phyloP scores from a whole-genome alignment of 2,329 filamentous ascomycete genomes.

The Nigrograna mackinnonii region DNA sequence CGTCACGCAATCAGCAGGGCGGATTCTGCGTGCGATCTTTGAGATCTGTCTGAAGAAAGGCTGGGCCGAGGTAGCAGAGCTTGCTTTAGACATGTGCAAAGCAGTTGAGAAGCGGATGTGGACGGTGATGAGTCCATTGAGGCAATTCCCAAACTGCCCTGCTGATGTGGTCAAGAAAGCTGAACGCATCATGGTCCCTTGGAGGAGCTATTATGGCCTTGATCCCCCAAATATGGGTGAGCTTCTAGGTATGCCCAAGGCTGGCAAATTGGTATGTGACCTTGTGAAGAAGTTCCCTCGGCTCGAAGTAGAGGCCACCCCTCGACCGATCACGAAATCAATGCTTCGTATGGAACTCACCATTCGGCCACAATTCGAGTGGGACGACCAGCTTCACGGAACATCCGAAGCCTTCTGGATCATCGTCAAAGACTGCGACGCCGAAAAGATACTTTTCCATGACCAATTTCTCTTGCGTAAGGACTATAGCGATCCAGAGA shows the following conservation, averaged over 20 bases:
- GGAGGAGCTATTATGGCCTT: conserved; percentile 92
- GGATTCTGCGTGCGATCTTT: conserved; percentile 93
- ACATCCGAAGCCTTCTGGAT: conserved; percentile 95
- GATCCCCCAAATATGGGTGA: conserved; percentile 97
- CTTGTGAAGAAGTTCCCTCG: conserved; percentile 92
- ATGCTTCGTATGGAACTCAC: conserved; percentile 89
- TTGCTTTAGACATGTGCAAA: conserved; percentile 92
- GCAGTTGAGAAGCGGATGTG: conserved; percentile 99
- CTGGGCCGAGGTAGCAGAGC: conserved; percentile 91
- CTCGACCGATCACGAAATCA: conserved; percentile 91
- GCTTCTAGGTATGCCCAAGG: conserved; percentile 85
- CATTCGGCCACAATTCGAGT: conserved; percentile 92
- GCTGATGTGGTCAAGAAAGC: conserved; percentile 88
- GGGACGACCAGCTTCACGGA: conserved; percentile 90
- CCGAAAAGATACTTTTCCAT: conserved; percentile 92
- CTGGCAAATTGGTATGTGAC: conserved; percentile 81
- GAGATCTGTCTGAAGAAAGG: conserved; percentile 98
- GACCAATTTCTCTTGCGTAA: conserved; percentile 91
- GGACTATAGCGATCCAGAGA: conserved; percentile 82
- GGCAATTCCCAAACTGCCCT: conserved; percentile 81
- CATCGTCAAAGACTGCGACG: conserved; percentile 94
- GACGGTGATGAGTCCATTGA: conserved; percentile 95
- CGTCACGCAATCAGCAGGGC: conserved; percentile 94
- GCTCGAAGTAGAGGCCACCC: conserved; percentile 88
- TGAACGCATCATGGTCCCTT: conserved; percentile 92